A percentile compares a stretch with the other conserved stretches of the same genome.
Evolutionary conservation across 108 stramenopile species (phyloP).

Genomic region (Pseudonitzschia multiseries): DNA sequence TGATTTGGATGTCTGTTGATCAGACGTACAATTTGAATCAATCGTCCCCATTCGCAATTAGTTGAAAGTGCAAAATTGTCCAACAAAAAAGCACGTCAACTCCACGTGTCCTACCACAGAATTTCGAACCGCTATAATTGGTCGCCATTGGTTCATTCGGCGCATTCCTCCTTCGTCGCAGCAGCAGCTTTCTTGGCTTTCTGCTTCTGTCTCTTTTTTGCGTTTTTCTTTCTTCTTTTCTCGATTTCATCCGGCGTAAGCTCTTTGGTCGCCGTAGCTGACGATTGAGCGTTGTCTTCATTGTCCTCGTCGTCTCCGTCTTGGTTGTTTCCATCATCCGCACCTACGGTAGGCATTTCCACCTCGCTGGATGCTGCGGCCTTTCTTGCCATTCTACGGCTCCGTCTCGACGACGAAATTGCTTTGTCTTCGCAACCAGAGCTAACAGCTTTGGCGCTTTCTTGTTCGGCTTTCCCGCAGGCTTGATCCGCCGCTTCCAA

Average conservation of each 20-base stretch:
- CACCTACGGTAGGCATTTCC: slow-evolving; percentile 11
- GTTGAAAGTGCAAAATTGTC: too few relatives aligned
- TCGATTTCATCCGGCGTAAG: slow-evolving; percentile 40
- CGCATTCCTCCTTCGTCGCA: not conserved
- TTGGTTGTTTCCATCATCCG: slow-evolving; percentile 49
- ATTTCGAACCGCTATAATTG: too few relatives aligned
- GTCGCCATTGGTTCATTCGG: not conserved
- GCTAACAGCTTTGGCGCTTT: slow-evolving; percentile 1
- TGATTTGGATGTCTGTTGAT: too few relatives aligned
- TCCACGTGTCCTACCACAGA: too few relatives aligned
- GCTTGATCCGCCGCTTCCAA: slow-evolving; percentile 23
- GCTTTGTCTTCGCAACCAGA: slow-evolving; percentile 27
- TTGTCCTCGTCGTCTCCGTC: slow-evolving; percentile 2
- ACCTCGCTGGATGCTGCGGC: not conserved
- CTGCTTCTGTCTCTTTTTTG: slow-evolving; percentile 40
- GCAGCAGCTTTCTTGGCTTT: slow-evolving; percentile 30
- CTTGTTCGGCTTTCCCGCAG: slow-evolving; percentile 39
- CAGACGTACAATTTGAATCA: too few relatives aligned
- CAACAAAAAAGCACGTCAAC: too few relatives aligned
- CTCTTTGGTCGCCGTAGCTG: slow-evolving; percentile 16
- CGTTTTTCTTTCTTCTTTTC: slow-evolving; percentile 30
- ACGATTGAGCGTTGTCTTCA: not conserved
- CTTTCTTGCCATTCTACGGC: not conserved
- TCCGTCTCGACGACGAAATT: not conserved
- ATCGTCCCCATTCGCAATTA: too few relatives aligned